Evolutionary conservation across 2,329 filamentous ascomycete species (phyloP), one percentile per base, ranked within the genome.

Genomic region (Uncinocarpus reesii): DNA sequence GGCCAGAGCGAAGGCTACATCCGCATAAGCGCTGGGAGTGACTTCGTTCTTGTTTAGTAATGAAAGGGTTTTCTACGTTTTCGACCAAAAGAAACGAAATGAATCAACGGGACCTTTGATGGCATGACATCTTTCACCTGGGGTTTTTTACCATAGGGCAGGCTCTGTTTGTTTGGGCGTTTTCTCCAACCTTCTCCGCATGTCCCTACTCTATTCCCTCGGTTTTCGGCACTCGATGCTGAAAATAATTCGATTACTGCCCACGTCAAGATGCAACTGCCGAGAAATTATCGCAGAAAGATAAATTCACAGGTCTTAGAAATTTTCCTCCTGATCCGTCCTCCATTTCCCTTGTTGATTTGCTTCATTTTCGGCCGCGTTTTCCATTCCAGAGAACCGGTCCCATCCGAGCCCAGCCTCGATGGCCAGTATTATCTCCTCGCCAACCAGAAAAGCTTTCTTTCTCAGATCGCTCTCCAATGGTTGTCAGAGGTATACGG

Each of bases 351-450:
- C 10, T 32, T 15, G 16, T 16, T 20, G 28, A 2, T 32, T 24
- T 11, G 8, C 16, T 18, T 11, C n/a, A 4, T 26, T 29, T 20
- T 15, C 15, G 13, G 20, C 11, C 11, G 15, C n/a, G 21, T 13
- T 10, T n/a, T 15, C 36, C 15, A 26, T 15, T 13, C 23, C 26
- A 32, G 11, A 32, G 31, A 13, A 5, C 31, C 31, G 10, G 4
- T 7, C 31, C 32, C 15, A 15, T 42, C n/a, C 21, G 26, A 34
- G 23, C 23, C 21, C 42, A 13, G 28, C 52, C 16, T 7, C 26
- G 49, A 65, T 71, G 84, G 86, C 86, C 81, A 83, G 77, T 71
- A 79, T 87, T 71, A 94, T 94, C 86, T 84, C 84, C 86, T 81
- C 81, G 79, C 82, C 76, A 78, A 81, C 79, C 83, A 75, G 71